Conservation (phyloP, 208 protist genomes). For the Leishmania turanica region DNA sequence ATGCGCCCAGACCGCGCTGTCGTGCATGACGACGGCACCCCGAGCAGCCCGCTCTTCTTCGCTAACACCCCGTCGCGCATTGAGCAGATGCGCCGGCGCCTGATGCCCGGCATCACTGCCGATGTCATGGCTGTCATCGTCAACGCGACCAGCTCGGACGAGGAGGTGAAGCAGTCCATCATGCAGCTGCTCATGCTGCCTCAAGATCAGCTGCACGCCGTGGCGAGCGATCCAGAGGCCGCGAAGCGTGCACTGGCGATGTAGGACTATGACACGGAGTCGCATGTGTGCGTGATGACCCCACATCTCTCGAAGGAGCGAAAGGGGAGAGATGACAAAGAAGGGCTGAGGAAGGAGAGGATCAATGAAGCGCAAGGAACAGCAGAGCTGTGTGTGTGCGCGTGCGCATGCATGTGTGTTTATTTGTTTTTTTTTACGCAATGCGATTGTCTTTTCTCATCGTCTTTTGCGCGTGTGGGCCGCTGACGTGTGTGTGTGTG, state of each 20-base stretch:
- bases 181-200: constrained; percentile 40
- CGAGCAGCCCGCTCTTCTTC: constrained; percentile 70
- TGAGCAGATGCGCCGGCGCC: constrained; percentile 62
- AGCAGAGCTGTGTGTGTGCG: background rate
- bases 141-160: constrained; percentile 40
- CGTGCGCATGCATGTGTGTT: background rate
- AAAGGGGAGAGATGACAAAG: background rate
- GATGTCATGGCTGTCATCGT: constrained; percentile 71
- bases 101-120: constrained; percentile 42
- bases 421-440: background rate
- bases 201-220: constrained; percentile 43
- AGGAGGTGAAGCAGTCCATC: constrained; percentile 41
- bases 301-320: background rate
- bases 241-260: constrained; percentile 34
- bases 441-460: background rate
- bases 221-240: constrained; percentile 34
- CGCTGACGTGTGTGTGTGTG: background rate
- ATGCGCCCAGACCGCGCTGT: constrained; percentile 74
- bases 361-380: background rate
- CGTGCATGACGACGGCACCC: constrained; percentile 53
- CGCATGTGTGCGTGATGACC: background rate
- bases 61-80: constrained; percentile 54
- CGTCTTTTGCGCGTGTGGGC: background rate
- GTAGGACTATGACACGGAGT: background rate
- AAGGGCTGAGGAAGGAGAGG: background rate